Conservation (phyloP, 768 basidiomycete species). For the Lactifluus rugatus region DNA sequence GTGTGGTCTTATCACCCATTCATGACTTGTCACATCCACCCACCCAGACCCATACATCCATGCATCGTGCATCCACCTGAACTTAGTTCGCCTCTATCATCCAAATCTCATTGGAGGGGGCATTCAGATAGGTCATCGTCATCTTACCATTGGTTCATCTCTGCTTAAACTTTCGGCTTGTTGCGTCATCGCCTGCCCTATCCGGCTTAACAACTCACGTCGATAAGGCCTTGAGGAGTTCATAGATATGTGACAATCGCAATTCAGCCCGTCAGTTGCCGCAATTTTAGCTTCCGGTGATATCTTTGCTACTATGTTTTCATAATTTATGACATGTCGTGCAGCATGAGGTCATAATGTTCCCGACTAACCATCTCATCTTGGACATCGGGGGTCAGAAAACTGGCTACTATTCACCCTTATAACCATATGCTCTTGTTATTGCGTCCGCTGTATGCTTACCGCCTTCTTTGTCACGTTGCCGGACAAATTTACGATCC, state of each 20-base stretch:
- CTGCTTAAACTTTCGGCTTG: slow-evolving; percentile 2
- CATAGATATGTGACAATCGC: neutral
- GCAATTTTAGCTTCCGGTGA: slow-evolving; percentile 6
- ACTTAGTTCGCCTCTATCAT: slow-evolving; percentile 11
- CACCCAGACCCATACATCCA: slow-evolving; percentile 1
- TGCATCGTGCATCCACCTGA: neutral
- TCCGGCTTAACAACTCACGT: slow-evolving; percentile 6
- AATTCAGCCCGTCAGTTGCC: neutral
- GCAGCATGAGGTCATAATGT: slow-evolving; percentile 12
- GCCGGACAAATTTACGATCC: neutral
- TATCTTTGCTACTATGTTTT: neutral
- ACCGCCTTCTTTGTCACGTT: neutral
- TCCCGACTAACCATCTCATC: slow-evolving; percentile 1
- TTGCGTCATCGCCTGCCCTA: slow-evolving; percentile 16
- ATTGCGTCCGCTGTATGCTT: neutral
- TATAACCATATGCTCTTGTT: slow-evolving; percentile 6
- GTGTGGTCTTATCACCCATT: neutral
- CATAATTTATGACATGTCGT: neutral
- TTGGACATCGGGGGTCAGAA: slow-evolving; percentile 1
- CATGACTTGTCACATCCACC: neutral
- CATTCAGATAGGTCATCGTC: slow-evolving; percentile 2
- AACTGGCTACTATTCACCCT: neutral
- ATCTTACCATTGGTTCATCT: slow-evolving; percentile 4
- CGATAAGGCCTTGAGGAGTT: slow-evolving; percentile 9
- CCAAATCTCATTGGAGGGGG: slow-evolving; percentile 1